Evolutionary conservation across 768 basidiomycete genomes (phyloP), one percentile per base, ranked within the genome.

Genomic region (Xerocomellus amylosporus): DNA sequence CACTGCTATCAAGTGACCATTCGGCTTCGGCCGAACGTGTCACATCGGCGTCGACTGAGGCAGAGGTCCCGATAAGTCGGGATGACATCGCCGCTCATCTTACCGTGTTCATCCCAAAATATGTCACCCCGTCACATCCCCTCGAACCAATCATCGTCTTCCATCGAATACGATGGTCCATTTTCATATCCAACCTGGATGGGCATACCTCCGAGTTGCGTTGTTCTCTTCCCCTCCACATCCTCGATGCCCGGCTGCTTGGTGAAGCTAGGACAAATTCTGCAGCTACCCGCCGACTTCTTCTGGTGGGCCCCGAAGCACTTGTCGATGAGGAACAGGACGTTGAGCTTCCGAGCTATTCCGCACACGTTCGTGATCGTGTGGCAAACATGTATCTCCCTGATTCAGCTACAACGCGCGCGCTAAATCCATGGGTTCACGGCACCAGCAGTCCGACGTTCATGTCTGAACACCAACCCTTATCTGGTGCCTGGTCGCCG

Each of bases 191-290:
- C 58, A 98, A 98, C 67, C 77, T 79, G 8, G 96, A 98, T 66
- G 94, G 94, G 0, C 96, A 98, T 67, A 87, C 85, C 3, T 95
- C 93, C 9, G 93, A 98, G 70, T 78, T 98, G n/a, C 85, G 94
- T 15, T 98, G 96, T 70, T 93, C 93, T 2, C 78, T 98, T 6
- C 96, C 96, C 0, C 72, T 98, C 33, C 84, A 90, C 64, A 79
- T 98, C 45, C 85, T 98, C 22, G 87, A 94, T 59, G 67, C 80
- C 54, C 76, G 81, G 13, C 74, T 96, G 1, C 76, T 90, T 15
- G 78, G 85, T 14, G 94, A 97, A 67, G 88, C 92, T 1, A 78
- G 86, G 34, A 76, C 79, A 2, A 79, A 84, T 24, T 88, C 92
- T 5, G 77, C 85, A n/a, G 77, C 77, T 5, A 92, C 93, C 0